These are phyloP conservation scores for Polyporus arcularius DNA, from an alignment of 768 basidiomycete species.

Conservation along the genomic window DNA sequence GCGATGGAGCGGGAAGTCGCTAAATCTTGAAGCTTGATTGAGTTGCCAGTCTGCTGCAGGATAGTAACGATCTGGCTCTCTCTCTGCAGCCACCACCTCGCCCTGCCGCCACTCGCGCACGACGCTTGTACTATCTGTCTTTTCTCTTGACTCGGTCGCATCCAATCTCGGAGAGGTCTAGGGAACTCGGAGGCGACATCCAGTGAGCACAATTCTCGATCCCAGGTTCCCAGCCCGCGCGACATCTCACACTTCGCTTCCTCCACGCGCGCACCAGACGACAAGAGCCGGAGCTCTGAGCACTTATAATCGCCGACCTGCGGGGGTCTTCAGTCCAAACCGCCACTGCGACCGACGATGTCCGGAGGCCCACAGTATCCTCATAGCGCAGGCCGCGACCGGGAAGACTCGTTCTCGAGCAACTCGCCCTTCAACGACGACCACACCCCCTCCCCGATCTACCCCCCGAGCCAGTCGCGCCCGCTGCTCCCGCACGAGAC, in stretches of 20 bases:
- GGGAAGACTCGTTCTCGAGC: slow-evolving; percentile 2
- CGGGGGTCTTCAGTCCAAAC: too few relatives aligned
- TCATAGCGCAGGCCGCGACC: not conserved
- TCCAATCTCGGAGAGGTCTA: too few relatives aligned
- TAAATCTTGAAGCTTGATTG: not conserved
- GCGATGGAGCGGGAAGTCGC: not conserved
- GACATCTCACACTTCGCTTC: not conserved
- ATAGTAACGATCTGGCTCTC: not conserved
- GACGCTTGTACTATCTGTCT: too few relatives aligned
- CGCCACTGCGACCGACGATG: not conserved
- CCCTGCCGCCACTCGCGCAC: too few relatives aligned
- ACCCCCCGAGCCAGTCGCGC: slow-evolving; percentile 8
- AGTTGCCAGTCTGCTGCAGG: too few relatives aligned
- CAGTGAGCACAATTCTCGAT: not conserved
- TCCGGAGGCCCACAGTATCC: not conserved
- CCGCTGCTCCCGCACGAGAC: not conserved
- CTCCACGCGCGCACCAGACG: not conserved
- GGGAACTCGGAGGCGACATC: not conserved
- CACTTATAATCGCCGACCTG: too few relatives aligned
- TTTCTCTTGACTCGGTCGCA: too few relatives aligned
- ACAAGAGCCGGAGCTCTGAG: too few relatives aligned
- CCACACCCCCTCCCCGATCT: not conserved
- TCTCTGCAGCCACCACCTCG: too few relatives aligned
- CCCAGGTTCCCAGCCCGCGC: not conserved
- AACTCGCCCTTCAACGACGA: slow-evolving; percentile 14